Evolutionary conservation across 176 grass and related monocot genomes (phyloP).

Genomic region (Lolium multiflorum): DNA sequence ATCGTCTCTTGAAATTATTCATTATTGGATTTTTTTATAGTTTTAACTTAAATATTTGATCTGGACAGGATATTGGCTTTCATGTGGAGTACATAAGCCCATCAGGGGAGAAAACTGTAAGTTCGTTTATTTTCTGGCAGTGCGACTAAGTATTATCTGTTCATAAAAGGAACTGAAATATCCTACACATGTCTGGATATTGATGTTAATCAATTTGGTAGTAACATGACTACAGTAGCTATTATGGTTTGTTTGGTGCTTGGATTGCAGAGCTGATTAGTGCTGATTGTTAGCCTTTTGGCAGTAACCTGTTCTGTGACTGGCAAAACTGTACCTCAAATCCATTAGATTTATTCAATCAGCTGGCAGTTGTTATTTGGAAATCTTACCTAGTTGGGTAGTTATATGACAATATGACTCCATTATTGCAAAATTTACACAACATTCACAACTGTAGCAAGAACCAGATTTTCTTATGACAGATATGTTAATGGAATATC

Average conservation of each 20-base stretch:
- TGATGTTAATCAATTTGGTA: constrained; percentile 28
- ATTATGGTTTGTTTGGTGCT: constrained; percentile 4
- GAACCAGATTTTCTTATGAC: no score
- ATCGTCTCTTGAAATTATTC: no score
- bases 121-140: constrained; percentile 35
- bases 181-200: constrained; percentile 24
- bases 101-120: constrained; percentile 85
- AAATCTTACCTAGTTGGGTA: no score
- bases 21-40: background rate
- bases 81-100: constrained; percentile 89
- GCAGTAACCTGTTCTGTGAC: background rate
- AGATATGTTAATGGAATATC: background rate
- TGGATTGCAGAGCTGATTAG: background rate
- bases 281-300: background rate
- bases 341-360: background rate
- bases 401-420: no score
- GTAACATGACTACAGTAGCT: constrained; percentile 1
- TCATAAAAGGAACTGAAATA: constrained; percentile 27
- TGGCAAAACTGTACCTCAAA: background rate
- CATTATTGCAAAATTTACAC: no score
- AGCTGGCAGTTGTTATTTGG: no score
- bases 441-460: no score
- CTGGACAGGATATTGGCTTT: constrained; percentile 93
- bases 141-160: background rate
- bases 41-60: constrained; percentile 39